Conservation (phyloP, 148 eudicot genomes). For the Amaranthus hypochondriacus region DNA sequence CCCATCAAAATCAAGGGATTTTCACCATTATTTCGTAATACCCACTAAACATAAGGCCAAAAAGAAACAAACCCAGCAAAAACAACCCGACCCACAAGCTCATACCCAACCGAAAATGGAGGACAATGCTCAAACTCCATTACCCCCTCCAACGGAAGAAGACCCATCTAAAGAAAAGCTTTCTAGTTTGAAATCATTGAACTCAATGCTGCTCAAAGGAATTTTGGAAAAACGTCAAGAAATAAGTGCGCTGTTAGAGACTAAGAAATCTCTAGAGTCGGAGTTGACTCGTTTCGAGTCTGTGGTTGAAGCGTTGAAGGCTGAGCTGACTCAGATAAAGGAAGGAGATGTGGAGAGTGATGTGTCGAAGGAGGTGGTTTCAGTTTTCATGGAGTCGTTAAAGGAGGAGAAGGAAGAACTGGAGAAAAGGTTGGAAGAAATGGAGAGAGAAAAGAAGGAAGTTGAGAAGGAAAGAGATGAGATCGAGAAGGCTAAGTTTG, state of each 20-base stretch:
- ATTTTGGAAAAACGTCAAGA: conserved; percentile 48
- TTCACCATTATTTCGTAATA: not conserved
- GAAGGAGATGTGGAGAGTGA: conserved; percentile 25
- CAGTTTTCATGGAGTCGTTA: conserved; percentile 27
- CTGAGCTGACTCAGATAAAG: conserved; percentile 39
- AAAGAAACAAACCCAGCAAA: conserved; percentile 45
- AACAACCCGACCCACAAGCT: conserved; percentile 26
- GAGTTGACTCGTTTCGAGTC: conserved; percentile 41
- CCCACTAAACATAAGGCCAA: conserved; percentile 53
- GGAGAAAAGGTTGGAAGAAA: conserved; percentile 27
- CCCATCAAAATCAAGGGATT: too few relatives aligned
- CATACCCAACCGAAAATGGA: conserved; percentile 18
- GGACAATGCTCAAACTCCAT: not conserved
- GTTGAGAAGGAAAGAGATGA: conserved; percentile 37
- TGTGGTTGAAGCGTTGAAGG: conserved; percentile 31
- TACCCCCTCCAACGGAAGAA: conserved; percentile 25
- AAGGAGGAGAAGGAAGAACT: conserved; percentile 26
- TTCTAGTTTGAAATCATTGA: conserved; percentile 48
- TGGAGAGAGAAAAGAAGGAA: conserved; percentile 38
- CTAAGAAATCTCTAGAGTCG: conserved; percentile 44
- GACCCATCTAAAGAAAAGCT: conserved; percentile 31
- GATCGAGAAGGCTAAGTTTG: conserved; percentile 33
- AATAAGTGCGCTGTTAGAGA: conserved; percentile 39
- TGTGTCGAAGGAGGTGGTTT: conserved; percentile 36
- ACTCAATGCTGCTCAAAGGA: conserved; percentile 44